A percentile compares a stretch with the other conserved stretches of the same genome.
These are phyloP conservation scores for Wallacemonas sp. DNA, from an alignment of 208 protist species.

Conservation along the genomic window DNA sequence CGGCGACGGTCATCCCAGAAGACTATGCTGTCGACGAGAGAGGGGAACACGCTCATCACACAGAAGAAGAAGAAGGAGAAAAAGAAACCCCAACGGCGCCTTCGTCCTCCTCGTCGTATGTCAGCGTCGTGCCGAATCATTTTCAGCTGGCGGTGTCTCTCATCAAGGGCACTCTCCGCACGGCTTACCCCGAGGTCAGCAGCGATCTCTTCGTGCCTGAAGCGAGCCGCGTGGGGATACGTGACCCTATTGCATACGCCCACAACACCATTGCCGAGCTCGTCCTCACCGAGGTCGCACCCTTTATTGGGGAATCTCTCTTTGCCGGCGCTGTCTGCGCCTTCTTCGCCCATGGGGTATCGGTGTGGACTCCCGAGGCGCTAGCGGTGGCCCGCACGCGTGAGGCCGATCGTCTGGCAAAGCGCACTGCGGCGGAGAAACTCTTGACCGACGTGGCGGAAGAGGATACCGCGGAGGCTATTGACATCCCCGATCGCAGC, in stretches of 20 bases:
- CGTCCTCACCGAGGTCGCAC: slow-evolving; percentile 24
- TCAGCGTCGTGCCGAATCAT: slow-evolving; percentile 19
- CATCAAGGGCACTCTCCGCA: slow-evolving; percentile 29
- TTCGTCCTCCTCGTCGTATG: not conserved
- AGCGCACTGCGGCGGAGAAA: no score
- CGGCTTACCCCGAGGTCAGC: slow-evolving; percentile 16
- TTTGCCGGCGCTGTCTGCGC: slow-evolving; percentile 32
- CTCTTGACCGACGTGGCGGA: slow-evolving; percentile 19
- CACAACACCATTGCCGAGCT: slow-evolving; percentile 13
- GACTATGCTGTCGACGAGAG: no score
- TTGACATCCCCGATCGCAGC: not conserved
- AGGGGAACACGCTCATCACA: no score
- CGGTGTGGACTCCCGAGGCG: not conserved
- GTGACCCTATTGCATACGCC: not conserved
- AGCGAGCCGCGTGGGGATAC: not conserved
- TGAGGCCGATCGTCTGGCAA: no score
- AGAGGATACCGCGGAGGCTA: slow-evolving; percentile 18
- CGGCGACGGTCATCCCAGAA: no score
- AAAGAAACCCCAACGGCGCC: not conserved
- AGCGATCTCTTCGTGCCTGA: slow-evolving; percentile 3
- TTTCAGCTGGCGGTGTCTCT: slow-evolving; percentile 34
- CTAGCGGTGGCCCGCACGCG: no score
- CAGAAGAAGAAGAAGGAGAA: no score
- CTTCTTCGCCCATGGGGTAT: slow-evolving; percentile 40
- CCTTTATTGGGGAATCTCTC: slow-evolving; percentile 17